Conservation (phyloP, 345 rosid species). For the Aurinia saxatilis region DNA sequence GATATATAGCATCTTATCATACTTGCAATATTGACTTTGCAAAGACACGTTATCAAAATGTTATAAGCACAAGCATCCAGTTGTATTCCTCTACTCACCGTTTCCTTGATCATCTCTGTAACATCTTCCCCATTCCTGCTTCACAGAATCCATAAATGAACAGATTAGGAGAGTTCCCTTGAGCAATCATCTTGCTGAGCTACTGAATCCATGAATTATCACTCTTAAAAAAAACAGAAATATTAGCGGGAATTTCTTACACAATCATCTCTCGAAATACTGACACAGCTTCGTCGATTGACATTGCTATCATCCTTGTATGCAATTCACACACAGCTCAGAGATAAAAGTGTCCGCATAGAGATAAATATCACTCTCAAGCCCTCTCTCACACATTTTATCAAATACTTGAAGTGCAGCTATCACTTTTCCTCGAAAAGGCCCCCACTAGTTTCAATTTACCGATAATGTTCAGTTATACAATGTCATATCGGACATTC, state of each 20-base stretch:
- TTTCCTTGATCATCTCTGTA: background rate
- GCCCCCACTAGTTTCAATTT: too few species aligned
- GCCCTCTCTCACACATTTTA: background rate
- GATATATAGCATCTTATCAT: background rate
- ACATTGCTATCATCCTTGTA: background rate
- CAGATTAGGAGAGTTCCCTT: background rate
- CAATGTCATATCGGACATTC: too few species aligned
- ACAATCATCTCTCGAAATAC: background rate
- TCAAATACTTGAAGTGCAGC: constrained; percentile 5
- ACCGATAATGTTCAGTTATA: too few species aligned
- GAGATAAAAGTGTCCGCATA: background rate
- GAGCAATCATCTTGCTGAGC: background rate
- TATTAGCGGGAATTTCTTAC: background rate
- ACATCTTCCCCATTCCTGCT: background rate
- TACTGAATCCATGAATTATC: background rate
- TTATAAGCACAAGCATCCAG: background rate
- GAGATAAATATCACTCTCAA: background rate
- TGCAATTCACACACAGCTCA: background rate
- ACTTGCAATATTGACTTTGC: background rate
- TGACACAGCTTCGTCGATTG: background rate
- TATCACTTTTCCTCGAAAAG: background rate
- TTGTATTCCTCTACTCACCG: background rate
- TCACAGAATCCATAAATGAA: background rate
- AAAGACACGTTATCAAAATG: background rate
- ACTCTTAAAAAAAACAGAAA: background rate